Evolutionary conservation across 164 flowering plant genomes (phyloP).

Genomic region (Liquidambar formosana): DNA sequence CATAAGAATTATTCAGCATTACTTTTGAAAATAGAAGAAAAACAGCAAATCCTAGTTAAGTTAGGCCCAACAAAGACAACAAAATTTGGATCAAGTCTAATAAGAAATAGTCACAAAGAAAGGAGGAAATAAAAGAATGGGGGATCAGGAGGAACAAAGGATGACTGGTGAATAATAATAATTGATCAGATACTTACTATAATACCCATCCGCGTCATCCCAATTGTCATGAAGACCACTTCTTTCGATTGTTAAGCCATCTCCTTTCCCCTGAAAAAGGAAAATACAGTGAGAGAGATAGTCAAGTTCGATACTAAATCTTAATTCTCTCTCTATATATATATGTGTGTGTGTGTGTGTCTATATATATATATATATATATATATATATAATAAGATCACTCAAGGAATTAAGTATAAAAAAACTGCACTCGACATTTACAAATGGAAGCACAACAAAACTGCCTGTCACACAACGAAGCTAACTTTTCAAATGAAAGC

Average conservation of each 20-base stretch:
- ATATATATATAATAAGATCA: background rate
- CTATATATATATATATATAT: too few species aligned
- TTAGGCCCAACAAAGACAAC: too few species aligned
- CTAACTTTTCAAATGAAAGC: too few species aligned
- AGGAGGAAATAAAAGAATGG: background rate
- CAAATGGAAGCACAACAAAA: too few species aligned
- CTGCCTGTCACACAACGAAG: too few species aligned
- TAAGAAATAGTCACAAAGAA: background rate
- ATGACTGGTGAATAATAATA: too few species aligned
- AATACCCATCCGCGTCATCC: conserved; percentile 99
- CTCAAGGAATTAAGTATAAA: background rate
- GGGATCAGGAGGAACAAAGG: too few species aligned
- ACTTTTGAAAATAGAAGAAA: background rate
- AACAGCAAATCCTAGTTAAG: too few species aligned
- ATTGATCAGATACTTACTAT: conserved; percentile 63
- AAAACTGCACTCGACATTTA: too few species aligned
- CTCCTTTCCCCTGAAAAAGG: conserved; percentile 68
- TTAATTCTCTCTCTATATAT: too few species aligned
- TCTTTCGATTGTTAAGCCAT: conserved; percentile 64
- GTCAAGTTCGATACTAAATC: too few species aligned
- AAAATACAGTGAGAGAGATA: background rate
- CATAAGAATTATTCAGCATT: background rate
- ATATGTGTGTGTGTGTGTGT: too few species aligned
- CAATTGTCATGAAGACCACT: conserved; percentile 95
- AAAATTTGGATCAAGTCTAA: background rate